These are phyloP conservation scores for Cronartium quercuum DNA, from an alignment of 1,284 basidiomycete genomes.

Conservation along the genomic window DNA sequence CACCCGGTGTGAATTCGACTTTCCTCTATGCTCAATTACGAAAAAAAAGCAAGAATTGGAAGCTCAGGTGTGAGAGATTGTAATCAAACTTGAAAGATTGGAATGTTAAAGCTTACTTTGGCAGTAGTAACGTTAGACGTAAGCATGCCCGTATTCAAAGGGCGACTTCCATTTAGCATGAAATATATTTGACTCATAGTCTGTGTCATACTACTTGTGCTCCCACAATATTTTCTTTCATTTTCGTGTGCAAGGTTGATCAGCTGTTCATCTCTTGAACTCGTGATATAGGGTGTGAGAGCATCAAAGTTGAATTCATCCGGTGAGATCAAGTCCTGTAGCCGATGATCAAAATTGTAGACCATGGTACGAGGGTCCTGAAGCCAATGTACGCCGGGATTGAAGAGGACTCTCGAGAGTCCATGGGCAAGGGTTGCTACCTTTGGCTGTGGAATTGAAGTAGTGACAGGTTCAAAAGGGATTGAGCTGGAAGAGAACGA, in stretches of 20 bases:
- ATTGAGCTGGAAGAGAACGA: constrained; percentile 30
- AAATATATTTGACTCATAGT: constrained; percentile 85
- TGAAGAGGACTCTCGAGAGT: constrained; percentile 76
- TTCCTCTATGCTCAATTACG: constrained; percentile 51
- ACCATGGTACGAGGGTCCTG: constrained; percentile 77
- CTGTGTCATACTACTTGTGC: constrained; percentile 83
- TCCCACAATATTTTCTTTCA: constrained; percentile 67
- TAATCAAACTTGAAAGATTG: not conserved
- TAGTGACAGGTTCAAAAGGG: constrained; percentile 29
- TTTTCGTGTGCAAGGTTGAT: constrained; percentile 60
- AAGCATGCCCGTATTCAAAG: constrained; percentile 47
- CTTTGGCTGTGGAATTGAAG: constrained; percentile 50
- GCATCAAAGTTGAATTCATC: constrained; percentile 86
- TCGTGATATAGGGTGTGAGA: constrained; percentile 68
- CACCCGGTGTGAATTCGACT: constrained; percentile 67
- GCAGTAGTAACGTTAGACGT: constrained; percentile 38
- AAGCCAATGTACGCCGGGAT: constrained; percentile 85
- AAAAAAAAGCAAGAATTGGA: constrained; percentile 10
- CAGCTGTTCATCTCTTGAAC: constrained; percentile 72
- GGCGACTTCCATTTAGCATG: constrained; percentile 48
- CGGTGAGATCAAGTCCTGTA: constrained; percentile 68
- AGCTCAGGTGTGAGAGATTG: not conserved
- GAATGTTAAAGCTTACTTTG: constrained; percentile 54
- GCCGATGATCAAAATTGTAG: constrained; percentile 72
- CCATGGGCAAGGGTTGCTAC: constrained; percentile 69